These are phyloP conservation scores for Debaryomyces robertsiae DNA, from an alignment of 1,139 yeast genomes.

Conservation along the genomic window DNA sequence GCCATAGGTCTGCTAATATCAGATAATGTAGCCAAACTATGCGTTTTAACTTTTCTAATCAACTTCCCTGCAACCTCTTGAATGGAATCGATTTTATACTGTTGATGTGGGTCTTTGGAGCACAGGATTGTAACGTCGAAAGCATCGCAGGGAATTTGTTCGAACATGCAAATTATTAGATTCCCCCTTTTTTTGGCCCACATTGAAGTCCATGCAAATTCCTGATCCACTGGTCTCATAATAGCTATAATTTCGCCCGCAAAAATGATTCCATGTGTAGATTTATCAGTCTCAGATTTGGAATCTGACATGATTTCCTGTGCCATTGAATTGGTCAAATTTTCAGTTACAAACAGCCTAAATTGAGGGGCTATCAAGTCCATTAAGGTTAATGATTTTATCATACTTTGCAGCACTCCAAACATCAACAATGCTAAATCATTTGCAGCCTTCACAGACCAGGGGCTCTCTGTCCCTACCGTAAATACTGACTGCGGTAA, in stretches of 20 bases:
- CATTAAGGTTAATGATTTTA: slow-evolving; percentile 65
- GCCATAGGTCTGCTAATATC: slow-evolving; percentile 38
- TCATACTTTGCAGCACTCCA: slow-evolving; percentile 71
- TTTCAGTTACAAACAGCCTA: slow-evolving; percentile 62
- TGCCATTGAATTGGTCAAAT: slow-evolving; percentile 44
- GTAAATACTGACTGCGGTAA: slow-evolving; percentile 85
- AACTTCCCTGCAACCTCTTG: slow-evolving; percentile 48
- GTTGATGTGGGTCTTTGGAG: slow-evolving; percentile 21
- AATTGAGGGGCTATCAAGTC: slow-evolving; percentile 79
- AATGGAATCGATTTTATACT: slow-evolving; percentile 36
- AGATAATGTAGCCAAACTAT: slow-evolving; percentile 23
- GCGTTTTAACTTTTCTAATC: slow-evolving; percentile 25
- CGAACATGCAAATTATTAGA: slow-evolving; percentile 79
- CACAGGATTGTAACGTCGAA: slow-evolving; percentile 59
- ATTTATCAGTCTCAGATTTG: slow-evolving; percentile 19
- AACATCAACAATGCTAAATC: slow-evolving; percentile 88
- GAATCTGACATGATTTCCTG: slow-evolving; percentile 31
- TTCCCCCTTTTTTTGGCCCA: slow-evolving; percentile 84
- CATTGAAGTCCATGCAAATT: slow-evolving; percentile 73
- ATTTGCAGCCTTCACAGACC: slow-evolving; percentile 81
- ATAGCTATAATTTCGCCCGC: slow-evolving; percentile 64
- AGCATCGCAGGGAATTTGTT: slow-evolving; percentile 83
- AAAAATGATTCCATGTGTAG: slow-evolving; percentile 32
- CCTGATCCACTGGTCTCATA: slow-evolving; percentile 49
- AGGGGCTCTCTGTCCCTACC: slow-evolving; percentile 73